Evolutionary conservation across 441 rosid species (phyloP), one percentile per base, ranked within the genome.

Genomic region (Erodium moschatum): DNA sequence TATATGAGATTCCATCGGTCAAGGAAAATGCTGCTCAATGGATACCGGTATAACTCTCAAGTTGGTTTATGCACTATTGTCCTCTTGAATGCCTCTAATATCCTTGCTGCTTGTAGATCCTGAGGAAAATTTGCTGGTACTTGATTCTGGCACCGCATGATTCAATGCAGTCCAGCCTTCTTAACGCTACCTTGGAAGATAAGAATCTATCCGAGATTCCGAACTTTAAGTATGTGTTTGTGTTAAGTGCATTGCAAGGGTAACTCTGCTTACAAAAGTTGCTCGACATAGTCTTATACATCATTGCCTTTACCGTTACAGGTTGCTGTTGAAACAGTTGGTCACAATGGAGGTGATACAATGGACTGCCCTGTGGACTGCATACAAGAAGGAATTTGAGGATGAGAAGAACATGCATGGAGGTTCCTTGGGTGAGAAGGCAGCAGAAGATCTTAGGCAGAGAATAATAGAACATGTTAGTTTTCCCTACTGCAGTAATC

Each of bases 281-380:
- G 13, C 19, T 20, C n/a, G 13, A 20, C 65, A 20, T 61, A 24
- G 13, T 21, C 15, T 9, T 20, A 15, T 13, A 61, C 21, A 21
- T 27, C 15, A 20, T 61, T 61, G 65, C 35, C 35, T 20, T 61
- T 20, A 69, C 44, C 35, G 29, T 50, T 33, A 12, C 72, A 94
- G 99, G 83, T 77, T 86, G 86, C 86, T 91, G 67, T 78, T 95
- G 78, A 95, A 90, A 73, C 95, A 95, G 76, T 78, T 95, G 74
- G 91, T 95, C 56, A 92, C 97, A 61, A 89, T 95, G 98, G 99
- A 95, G 84, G 99, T 92, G 72, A 85, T 92, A 75, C 96, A 85
- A 54, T 90, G 98, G 99, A 95, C 97, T 69, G 72, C 96, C 67
- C 93, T 95, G 66, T 92, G 97, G 98, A 85, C 81, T 83, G 75